phyloP scores from a whole-genome alignment of 805 yeast genomes.

The Candida quercuum region DNA sequence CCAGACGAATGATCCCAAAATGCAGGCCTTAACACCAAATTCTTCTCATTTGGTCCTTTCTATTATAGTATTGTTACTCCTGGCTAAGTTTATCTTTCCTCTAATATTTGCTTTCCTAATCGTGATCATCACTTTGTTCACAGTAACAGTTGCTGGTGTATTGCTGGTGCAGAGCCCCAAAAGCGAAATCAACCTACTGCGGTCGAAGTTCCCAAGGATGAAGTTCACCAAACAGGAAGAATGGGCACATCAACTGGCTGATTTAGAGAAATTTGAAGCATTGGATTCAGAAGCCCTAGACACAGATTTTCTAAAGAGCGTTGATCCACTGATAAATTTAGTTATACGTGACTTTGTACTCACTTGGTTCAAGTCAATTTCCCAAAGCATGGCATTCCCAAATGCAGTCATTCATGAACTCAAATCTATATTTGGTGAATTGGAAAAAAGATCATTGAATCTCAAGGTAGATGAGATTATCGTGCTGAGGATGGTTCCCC shows the following conservation, averaged over 20 bases:
- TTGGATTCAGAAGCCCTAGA: slow-evolving; percentile 5
- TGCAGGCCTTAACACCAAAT: too few relatives aligned
- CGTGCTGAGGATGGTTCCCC: slow-evolving; percentile 56
- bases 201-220: slow-evolving; percentile 18
- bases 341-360: slow-evolving; percentile 48
- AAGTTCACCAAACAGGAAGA: slow-evolving; percentile 22
- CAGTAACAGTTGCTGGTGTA: background rate
- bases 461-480: slow-evolving; percentile 54
- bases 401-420: slow-evolving; percentile 39
- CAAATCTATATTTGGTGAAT: slow-evolving; percentile 31
- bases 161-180: slow-evolving; percentile 6
- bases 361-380: slow-evolving; percentile 50
- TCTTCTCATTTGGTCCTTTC: background rate
- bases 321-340: slow-evolving; percentile 39
- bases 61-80: background rate
- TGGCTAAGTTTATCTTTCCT: background rate
- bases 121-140: background rate
- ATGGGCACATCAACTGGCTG: slow-evolving; percentile 26
- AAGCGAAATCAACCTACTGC: slow-evolving; percentile 1
- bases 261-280: slow-evolving; percentile 10
- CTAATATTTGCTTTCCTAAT: background rate
- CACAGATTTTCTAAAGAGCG: slow-evolving; percentile 29
- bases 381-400: slow-evolving; percentile 32
- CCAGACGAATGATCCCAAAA: too few relatives aligned
- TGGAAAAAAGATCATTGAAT: slow-evolving; percentile 36